These are phyloP conservation scores for Hymenoscyphus fructigenus DNA, from an alignment of 2,329 filamentous ascomycete genomes.

Conservation along the genomic window DNA sequence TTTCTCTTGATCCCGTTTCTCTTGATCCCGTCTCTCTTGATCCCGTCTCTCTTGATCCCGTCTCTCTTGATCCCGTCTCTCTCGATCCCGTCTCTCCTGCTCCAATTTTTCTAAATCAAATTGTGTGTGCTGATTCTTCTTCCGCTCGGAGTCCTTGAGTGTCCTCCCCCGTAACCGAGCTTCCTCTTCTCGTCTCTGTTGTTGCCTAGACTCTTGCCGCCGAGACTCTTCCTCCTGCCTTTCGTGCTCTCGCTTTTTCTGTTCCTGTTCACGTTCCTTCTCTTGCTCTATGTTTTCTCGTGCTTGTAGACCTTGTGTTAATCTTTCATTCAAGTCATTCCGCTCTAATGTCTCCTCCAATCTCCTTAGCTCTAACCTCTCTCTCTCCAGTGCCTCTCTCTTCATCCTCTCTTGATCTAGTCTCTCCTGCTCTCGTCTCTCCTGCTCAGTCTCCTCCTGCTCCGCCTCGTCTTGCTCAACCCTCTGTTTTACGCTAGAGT, in stretches of 20 bases:
- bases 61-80: too few species aligned
- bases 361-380: conserved; percentile 7
- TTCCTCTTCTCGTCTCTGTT: conserved; percentile 8
- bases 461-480: neutral
- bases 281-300: conserved; percentile 16
- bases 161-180: neutral
- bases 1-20: neutral
- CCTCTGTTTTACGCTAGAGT: neutral
- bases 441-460: neutral
- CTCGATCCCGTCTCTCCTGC: too few species aligned
- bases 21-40: too few species aligned
- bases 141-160: conserved; percentile 4
- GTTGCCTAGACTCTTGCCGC: conserved; percentile 3
- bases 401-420: too few species aligned
- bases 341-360: conserved; percentile 4
- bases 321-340: neutral
- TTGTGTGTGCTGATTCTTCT: conserved; percentile 3
- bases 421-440: neutral
- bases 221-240: conserved; percentile 7
- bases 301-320: neutral
- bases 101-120: neutral
- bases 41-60: too few species aligned
- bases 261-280: conserved; percentile 1
- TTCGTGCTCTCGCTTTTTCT: conserved; percentile 6
- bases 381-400: neutral